Conservation (phyloP, 2,329 filamentous ascomycete genomes). For the Talaromyces piceae region DNA sequence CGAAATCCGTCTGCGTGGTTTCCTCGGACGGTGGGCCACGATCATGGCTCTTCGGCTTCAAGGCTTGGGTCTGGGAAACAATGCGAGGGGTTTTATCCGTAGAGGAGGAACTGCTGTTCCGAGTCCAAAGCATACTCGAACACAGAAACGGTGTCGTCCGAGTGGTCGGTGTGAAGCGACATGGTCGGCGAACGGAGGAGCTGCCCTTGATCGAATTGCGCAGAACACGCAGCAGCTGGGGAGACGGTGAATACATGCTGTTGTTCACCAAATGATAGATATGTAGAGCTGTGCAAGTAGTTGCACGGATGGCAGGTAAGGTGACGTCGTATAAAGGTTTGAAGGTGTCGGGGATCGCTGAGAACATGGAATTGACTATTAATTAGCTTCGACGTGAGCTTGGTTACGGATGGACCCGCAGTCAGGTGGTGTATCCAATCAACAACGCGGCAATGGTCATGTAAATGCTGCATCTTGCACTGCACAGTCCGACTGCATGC, state of each 20-base stretch:
- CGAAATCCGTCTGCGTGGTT: conserved; percentile 64
- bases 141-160: conserved; percentile 8
- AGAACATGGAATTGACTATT: too few species aligned
- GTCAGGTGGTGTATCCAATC: neutral
- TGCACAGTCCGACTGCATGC: too few species aligned
- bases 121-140: conserved; percentile 13
- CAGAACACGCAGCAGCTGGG: conserved; percentile 36
- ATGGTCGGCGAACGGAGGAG: neutral
- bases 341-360: too few species aligned
- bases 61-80: conserved; percentile 25
- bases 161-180: neutral
- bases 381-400: too few species aligned
- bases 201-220: conserved; percentile 24
- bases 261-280: neutral
- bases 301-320: neutral
- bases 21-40: conserved; percentile 55
- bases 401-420: too few species aligned
- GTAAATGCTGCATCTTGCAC: too few species aligned
- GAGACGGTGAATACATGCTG: conserved; percentile 33
- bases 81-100: conserved; percentile 20
- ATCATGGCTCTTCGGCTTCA: conserved; percentile 42
- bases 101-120: conserved; percentile 19
- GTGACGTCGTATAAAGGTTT: neutral
- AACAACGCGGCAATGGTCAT: neutral
- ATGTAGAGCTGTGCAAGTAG: neutral